These are phyloP conservation scores for Paramecium octaurelia DNA, from an alignment of 73 alveolate genomes.

Conservation along the genomic window DNA sequence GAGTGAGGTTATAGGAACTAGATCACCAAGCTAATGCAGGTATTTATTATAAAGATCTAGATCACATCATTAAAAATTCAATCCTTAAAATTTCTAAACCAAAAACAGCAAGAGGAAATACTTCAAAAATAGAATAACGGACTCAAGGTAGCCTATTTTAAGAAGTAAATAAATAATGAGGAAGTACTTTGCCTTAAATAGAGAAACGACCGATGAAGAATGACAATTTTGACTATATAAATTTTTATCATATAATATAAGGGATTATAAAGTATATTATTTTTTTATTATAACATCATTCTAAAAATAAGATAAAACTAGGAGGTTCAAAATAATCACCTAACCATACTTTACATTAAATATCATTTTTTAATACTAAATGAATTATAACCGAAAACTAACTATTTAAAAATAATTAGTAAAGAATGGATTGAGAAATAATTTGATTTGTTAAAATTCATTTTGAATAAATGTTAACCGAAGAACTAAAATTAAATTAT, in stretches of 20 bases:
- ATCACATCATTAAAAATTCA: slow-evolving; percentile 34
- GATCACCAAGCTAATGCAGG: slow-evolving; percentile 48
- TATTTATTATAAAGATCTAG: background rate
- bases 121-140: background rate
- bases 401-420: background rate
- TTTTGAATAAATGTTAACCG: background rate
- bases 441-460: background rate
- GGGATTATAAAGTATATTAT: background rate
- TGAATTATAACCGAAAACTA: background rate
- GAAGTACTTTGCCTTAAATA: background rate
- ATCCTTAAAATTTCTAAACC: background rate
- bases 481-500: background rate
- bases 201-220: background rate
- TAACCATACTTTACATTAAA: background rate
- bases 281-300: background rate
- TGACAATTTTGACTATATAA: background rate
- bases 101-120: background rate
- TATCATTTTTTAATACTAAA: background rate
- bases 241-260: background rate
- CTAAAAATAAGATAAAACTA: background rate
- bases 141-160: background rate
- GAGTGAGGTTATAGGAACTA: slow-evolving; percentile 35
- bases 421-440: background rate
- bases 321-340: background rate
- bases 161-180: background rate